Percentiles rank a stretch among this genome's conserved stretches.
phyloP scores from a whole-genome alignment of 768 basidiomycete species.

The Leccinum subtestaceum region DNA sequence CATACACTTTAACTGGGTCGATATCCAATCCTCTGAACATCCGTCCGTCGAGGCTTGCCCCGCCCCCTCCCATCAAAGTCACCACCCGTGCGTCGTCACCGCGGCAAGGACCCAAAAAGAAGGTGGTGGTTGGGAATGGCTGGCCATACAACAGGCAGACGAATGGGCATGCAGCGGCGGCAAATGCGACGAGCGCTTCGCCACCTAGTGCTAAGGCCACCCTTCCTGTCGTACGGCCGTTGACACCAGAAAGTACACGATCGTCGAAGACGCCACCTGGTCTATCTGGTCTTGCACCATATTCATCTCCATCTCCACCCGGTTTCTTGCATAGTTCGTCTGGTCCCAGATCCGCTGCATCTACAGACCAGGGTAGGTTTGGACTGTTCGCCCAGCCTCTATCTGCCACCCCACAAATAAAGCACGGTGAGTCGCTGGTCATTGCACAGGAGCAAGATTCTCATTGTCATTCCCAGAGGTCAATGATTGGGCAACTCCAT shows the following conservation, averaged over 20 bases:
- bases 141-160: conserved; percentile 41
- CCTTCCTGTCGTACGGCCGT: conserved; percentile 17
- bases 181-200: conserved; percentile 11
- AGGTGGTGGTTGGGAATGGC: conserved; percentile 44
- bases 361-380: conserved; percentile 20
- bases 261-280: conserved; percentile 34
- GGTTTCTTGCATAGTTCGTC: conserved; percentile 34
- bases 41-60: conserved; percentile 41
- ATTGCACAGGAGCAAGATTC: background rate
- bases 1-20: conserved; percentile 41
- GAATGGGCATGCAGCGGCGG: conserved; percentile 23
- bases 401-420: conserved; percentile 26
- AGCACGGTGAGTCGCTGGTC: conserved; percentile 24
- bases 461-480: conserved; percentile 15
- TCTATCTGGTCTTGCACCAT: conserved; percentile 30
- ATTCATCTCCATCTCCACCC: conserved; percentile 35
- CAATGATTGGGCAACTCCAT: conserved; percentile 25
- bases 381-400: conserved; percentile 17
- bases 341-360: conserved; percentile 19
- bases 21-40: conserved; percentile 55
- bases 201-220: conserved; percentile 14
- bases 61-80: conserved; percentile 8
- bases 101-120: conserved; percentile 14
- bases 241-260: conserved; percentile 33
- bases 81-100: conserved; percentile 14